phyloP scores from a whole-genome alignment of 2,329 filamentous ascomycete species.

The Xylaria sp. region DNA sequence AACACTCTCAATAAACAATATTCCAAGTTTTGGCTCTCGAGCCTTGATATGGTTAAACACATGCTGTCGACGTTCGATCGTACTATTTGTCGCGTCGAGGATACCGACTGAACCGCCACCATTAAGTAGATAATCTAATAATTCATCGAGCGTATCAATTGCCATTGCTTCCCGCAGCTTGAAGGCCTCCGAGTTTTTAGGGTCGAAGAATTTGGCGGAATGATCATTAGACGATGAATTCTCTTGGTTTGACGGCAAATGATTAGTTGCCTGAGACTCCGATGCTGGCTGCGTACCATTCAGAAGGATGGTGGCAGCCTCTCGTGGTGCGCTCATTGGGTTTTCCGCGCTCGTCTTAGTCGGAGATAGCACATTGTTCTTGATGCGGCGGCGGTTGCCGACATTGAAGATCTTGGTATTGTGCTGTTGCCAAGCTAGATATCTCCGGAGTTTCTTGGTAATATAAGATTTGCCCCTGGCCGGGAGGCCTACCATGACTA shows the following conservation, averaged over 20 bases:
- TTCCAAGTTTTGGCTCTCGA: conserved; percentile 86
- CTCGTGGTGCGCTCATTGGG: conserved; percentile 57
- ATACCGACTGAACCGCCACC: conserved; percentile 91
- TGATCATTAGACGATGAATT: conserved; percentile 71
- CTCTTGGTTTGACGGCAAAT: conserved; percentile 54
- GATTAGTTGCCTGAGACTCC: conserved; percentile 49
- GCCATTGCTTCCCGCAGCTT: conserved; percentile 91
- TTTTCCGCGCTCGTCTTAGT: conserved; percentile 49
- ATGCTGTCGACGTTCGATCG: conserved; percentile 81
- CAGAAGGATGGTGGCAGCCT: conserved; percentile 67
- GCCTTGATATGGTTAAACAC: conserved; percentile 85
- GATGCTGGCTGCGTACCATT: conserved; percentile 56
- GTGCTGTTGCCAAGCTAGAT: conserved; percentile 97
- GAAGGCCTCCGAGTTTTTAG: conserved; percentile 82
- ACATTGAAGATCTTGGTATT: conserved; percentile 98
- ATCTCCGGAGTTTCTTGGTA: conserved; percentile 96
- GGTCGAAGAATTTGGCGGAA: conserved; percentile 93
- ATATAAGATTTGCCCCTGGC: conserved; percentile 98
- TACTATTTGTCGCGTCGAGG: conserved; percentile 97
- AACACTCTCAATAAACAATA: conserved; percentile 94
- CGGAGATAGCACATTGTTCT: conserved; percentile 64
- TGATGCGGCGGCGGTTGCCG: conserved; percentile 86
- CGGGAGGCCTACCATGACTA: conserved; percentile 97
- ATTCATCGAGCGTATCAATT: conserved; percentile 89
- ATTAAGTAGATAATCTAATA: conserved; percentile 87